Conservation (phyloP, 192 early-diverging fungal genomes). For the Gigaspora rosea region DNA sequence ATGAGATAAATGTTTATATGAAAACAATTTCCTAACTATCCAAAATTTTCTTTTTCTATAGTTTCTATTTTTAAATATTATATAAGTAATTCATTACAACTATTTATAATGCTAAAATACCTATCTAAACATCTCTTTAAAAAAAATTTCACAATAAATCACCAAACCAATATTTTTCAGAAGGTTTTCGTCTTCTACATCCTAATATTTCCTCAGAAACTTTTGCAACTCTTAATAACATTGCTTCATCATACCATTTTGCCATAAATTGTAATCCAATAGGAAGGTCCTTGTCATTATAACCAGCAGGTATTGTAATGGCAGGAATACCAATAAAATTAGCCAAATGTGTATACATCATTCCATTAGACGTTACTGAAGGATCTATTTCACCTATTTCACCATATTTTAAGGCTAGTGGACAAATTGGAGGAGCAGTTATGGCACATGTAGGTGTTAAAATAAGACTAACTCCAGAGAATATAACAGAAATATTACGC, state of each 20-base stretch:
- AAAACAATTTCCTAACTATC: background rate
- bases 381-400: constrained; percentile 46
- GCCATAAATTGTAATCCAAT: constrained; percentile 69
- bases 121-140: no score
- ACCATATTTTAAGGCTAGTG: constrained; percentile 47
- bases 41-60: no score
- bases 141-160: constrained; percentile 22
- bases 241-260: constrained; percentile 69
- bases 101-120: no score
- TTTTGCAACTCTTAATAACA: constrained; percentile 60
- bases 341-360: constrained; percentile 63
- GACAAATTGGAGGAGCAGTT: constrained; percentile 54
- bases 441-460: constrained; percentile 63
- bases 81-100: no score
- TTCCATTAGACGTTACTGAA: constrained; percentile 48
- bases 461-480: constrained; percentile 61
- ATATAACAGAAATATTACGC: constrained; percentile 49
- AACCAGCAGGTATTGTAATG: constrained; percentile 62
- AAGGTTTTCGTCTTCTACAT: constrained; percentile 42
- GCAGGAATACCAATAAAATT: constrained; percentile 71
- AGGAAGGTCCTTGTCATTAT: constrained; percentile 53
- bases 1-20: no score
- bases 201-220: constrained; percentile 51
- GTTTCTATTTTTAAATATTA: no score
- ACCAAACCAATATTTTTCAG: constrained; percentile 19